phyloP scores from a whole-genome alignment of 768 basidiomycete species.

The Lactifluus piperatus region DNA sequence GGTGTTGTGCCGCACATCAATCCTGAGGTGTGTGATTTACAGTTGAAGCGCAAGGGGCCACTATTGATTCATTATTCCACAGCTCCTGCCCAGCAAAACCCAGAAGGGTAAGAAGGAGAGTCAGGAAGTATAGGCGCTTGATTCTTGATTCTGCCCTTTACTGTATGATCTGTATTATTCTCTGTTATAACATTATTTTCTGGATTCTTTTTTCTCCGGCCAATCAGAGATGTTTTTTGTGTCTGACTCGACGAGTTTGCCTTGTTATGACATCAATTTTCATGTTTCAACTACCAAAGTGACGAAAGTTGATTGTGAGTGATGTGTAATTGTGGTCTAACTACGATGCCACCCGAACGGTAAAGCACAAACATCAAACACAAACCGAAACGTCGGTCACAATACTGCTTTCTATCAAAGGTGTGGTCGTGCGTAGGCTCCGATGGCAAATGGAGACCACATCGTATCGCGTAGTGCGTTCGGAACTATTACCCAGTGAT shows the following conservation, averaged over 20 bases:
- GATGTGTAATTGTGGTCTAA: too few species aligned
- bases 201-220: background rate
- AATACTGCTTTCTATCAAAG: too few species aligned
- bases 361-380: background rate
- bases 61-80: background rate
- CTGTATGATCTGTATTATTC: constrained; percentile 19
- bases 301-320: background rate
- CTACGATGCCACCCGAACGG: too few species aligned
- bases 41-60: background rate
- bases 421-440: too few species aligned
- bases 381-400: background rate
- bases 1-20: constrained; percentile 85
- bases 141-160: constrained; percentile 10
- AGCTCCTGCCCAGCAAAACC: constrained; percentile 40
- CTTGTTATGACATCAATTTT: background rate
- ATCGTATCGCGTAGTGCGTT: too few species aligned
- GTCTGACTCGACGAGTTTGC: background rate
- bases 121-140: constrained; percentile 28
- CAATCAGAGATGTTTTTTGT: background rate
- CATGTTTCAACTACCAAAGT: background rate
- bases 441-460: too few species aligned
- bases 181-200: constrained; percentile 20
- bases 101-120: constrained; percentile 45
- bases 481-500: too few species aligned
- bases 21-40: constrained; percentile 35